Evolutionary conservation across 805 yeast species (phyloP).

Genomic region (Kluyveromyces wickerhamii): DNA sequence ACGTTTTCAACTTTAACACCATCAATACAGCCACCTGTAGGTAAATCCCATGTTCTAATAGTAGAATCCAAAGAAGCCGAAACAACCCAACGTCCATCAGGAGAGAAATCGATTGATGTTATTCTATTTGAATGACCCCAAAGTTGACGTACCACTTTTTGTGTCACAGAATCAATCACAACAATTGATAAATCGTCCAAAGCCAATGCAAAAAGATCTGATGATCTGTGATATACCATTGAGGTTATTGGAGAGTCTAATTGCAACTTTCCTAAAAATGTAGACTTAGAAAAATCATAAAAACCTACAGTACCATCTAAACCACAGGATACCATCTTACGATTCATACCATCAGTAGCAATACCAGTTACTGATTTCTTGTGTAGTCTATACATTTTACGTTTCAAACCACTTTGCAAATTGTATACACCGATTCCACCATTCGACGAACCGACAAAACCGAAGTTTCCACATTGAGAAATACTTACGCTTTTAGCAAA

Average conservation of each 20-base stretch:
- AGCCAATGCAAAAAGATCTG: constrained; percentile 79
- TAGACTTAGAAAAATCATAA: constrained; percentile 71
- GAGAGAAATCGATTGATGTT: constrained; percentile 82
- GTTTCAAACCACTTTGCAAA: constrained; percentile 79
- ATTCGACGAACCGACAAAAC: constrained; percentile 74
- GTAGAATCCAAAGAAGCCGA: constrained; percentile 80
- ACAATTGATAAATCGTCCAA: constrained; percentile 81
- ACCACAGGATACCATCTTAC: constrained; percentile 78
- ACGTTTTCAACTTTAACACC: constrained; percentile 72
- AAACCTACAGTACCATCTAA: constrained; percentile 86
- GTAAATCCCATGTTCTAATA: constrained; percentile 93
- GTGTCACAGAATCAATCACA: constrained; percentile 75
- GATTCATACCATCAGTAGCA: constrained; percentile 83
- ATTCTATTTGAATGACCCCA: constrained; percentile 87
- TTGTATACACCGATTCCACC: constrained; percentile 86
- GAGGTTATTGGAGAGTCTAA: constrained; percentile 72
- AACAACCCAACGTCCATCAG: constrained; percentile 93
- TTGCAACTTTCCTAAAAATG: constrained; percentile 55
- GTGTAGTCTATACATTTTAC: constrained; percentile 63
- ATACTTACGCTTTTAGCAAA: constrained; percentile 66
- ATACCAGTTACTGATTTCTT: constrained; percentile 82
- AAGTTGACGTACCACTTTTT: constrained; percentile 73
- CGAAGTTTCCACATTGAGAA: constrained; percentile 94
- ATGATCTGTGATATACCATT: constrained; percentile 68
- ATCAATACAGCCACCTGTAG: constrained; percentile 94